A percentile compares a stretch with the other conserved stretches of the same genome.
phyloP scores from a whole-genome alignment of 805 yeast species.

The Metschnikowia borealis region DNA sequence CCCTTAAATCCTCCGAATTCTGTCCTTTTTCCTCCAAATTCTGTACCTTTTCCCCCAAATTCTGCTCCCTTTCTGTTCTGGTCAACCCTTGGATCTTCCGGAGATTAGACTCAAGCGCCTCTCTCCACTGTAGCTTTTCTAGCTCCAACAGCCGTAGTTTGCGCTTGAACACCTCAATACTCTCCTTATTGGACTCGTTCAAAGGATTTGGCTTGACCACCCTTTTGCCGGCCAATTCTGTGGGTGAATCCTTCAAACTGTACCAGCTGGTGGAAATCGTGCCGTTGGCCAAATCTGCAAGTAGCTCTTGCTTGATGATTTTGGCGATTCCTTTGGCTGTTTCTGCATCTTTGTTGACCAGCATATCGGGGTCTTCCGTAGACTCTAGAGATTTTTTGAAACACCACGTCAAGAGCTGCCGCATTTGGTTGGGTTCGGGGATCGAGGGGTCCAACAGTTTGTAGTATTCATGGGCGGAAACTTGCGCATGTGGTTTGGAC shows the following conservation, averaged over 20 bases:
- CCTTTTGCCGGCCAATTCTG: conserved; percentile 21
- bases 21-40: not conserved
- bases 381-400: conserved; percentile 44
- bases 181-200: conserved; percentile 49
- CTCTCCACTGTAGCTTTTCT: conserved; percentile 49
- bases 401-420: conserved; percentile 68
- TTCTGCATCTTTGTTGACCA: conserved; percentile 27
- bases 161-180: conserved; percentile 42
- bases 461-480: conserved; percentile 51
- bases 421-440: conserved; percentile 72
- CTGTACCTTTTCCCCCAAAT: not conserved
- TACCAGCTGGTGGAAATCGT: conserved; percentile 68
- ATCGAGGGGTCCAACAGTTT: conserved; percentile 57
- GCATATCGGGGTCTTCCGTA: conserved; percentile 18
- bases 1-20: not conserved
- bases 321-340: conserved; percentile 52
- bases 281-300: conserved; percentile 57
- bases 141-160: conserved; percentile 41
- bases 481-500: conserved; percentile 63
- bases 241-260: conserved; percentile 24
- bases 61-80: conserved; percentile 4
- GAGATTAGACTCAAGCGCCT: conserved; percentile 18
- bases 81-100: conserved; percentile 4
- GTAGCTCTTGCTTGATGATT: conserved; percentile 59
- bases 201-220: conserved; percentile 55